Conservation (phyloP, 148 eudicot species). For the Nepenthes gracilis region DNA sequence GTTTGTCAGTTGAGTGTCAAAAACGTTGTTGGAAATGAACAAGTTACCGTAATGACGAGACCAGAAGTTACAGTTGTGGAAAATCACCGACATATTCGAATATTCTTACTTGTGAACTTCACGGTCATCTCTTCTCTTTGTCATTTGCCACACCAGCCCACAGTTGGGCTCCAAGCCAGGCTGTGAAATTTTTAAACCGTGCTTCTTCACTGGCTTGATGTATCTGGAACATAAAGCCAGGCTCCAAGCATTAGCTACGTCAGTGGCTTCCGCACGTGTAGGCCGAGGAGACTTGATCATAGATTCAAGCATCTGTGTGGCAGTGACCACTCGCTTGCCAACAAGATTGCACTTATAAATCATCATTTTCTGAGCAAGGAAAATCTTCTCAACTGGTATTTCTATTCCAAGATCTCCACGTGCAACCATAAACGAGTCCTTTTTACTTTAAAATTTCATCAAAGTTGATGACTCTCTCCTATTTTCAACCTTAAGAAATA, state of each 20-base stretch:
- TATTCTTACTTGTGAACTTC: slow-evolving; percentile 89
- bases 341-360: background rate
- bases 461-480: background rate
- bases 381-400: slow-evolving; percentile 1
- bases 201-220: slow-evolving; percentile 64
- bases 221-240: slow-evolving; percentile 31
- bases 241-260: background rate
- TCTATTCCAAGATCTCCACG: slow-evolving; percentile 1
- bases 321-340: background rate
- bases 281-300: slow-evolving; percentile 1
- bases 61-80: no score
- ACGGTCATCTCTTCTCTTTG: slow-evolving; percentile 35
- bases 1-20: slow-evolving; percentile 23
- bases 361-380: slow-evolving; percentile 1
- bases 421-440: background rate
- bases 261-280: background rate
- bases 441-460: background rate
- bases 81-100: no score
- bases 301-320: background rate
- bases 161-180: slow-evolving; percentile 59
- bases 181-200: slow-evolving; percentile 93
- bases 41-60: no score
- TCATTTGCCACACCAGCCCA: slow-evolving; percentile 61
- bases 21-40: no score
- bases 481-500: background rate